Evolutionary conservation across 1,139 yeast genomes (phyloP), one percentile per base, ranked within the genome.

Genomic region (Suhomyces atakaporum): DNA sequence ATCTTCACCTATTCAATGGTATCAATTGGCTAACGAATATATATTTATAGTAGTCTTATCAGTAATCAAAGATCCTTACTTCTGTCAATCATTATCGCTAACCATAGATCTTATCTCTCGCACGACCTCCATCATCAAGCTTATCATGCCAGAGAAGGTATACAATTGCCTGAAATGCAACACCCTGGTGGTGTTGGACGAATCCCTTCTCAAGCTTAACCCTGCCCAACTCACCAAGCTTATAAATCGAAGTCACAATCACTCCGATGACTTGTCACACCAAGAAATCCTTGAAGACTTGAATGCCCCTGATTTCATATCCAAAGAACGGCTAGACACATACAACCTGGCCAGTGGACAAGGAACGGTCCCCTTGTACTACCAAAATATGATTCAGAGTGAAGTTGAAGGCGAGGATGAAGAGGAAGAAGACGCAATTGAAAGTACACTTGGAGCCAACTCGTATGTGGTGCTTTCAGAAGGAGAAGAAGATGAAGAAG

Each of bases 121-220:
- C 25, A 11, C 14, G 25, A 23, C 25, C 25, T 13, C n/a, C n/a
- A n/a, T n/a, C 20, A 18, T 18, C 7, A 6, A 18, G 5, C 20
- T 18, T 18, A 18, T 18, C 20, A 16, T 44, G 46, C 33, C 35
- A 16, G 38, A 43, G 14, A 30, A 35, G 27, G 35, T 40, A 15
- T 53, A 53, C 26, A 38, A 51, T 24, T 70, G 75, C 46, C 69
- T 58, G 44, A 53, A 61, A 44, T 70, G 75, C 50, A 54, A 61
- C 29, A 47, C 56, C 5, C 63, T 63, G 1, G 48, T 71, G 4
- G 34, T 37, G 19, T 43, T 70, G 14, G 66, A 67, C 42, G 54
- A 53, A 1, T 53, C 70, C 5, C 46, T 71, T 7, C 43, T 49
- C 27, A 54, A 49, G 21, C 47, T 68, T 13, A 63, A 60, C 18